Conservation (phyloP, 495 filamentous ascomycete species). For the Acidiella bohemica region DNA sequence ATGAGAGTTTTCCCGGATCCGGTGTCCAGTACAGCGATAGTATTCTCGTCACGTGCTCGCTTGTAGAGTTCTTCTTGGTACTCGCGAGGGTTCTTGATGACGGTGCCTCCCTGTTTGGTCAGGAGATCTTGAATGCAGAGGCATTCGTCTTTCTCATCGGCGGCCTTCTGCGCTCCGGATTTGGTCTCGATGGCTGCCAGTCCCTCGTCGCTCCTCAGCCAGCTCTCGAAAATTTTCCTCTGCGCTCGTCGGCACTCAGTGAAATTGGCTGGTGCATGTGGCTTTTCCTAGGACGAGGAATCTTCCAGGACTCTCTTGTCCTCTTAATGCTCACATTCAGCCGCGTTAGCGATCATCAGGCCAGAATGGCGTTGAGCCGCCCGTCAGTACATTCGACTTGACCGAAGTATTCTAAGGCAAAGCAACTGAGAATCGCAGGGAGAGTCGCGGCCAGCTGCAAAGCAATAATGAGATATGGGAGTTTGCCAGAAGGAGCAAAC, state of each 20-base stretch:
- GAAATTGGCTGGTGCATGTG: constrained; percentile 3
- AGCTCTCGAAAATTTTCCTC: constrained; percentile 26
- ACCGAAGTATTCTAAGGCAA: too few species aligned
- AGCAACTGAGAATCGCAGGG: too few species aligned
- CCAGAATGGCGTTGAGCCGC: too few species aligned
- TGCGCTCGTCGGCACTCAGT: constrained; percentile 18
- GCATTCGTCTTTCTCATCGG: constrained; percentile 26
- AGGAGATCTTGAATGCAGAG: constrained; percentile 32
- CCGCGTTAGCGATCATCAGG: too few species aligned
- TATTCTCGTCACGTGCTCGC: constrained; percentile 72
- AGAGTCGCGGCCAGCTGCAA: too few species aligned
- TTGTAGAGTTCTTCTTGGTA: constrained; percentile 93
- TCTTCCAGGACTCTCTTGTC: too few species aligned
- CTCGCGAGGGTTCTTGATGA: constrained; percentile 65
- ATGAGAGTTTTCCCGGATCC: constrained; percentile 97
- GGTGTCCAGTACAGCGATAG: constrained; percentile 91
- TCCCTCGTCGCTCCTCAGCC: constrained; percentile 32
- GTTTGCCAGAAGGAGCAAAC: too few species aligned
- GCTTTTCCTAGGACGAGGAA: constrained; percentile 4
- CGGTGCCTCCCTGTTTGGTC: constrained; percentile 31
- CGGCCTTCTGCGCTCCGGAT: constrained; percentile 1
- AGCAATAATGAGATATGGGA: too few species aligned
- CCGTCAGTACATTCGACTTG: too few species aligned
- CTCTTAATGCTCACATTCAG: neutral
- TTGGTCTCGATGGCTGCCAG: constrained; percentile 10